phyloP scores from a whole-genome alignment of 768 basidiomycete species.

The Melanogaster broomeanus region DNA sequence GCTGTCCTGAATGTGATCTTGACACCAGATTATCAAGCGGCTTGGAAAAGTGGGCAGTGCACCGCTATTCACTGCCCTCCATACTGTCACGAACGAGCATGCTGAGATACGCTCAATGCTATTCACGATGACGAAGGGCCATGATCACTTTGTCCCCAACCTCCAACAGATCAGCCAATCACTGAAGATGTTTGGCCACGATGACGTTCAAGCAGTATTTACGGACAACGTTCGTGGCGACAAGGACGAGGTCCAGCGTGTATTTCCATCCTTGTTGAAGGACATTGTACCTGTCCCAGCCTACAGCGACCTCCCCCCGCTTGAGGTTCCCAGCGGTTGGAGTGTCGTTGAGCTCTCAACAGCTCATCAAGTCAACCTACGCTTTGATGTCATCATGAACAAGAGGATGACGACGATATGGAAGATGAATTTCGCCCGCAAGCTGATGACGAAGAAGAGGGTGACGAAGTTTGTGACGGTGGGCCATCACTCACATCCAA shows the following conservation, averaged over 20 bases:
- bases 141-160: constrained; percentile 30
- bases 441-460: background rate
- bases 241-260: constrained; percentile 19
- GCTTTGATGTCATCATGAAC: background rate
- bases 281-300: constrained; percentile 24
- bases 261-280: constrained; percentile 20
- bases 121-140: constrained; percentile 34
- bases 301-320: background rate
- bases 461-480: background rate
- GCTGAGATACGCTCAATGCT: constrained; percentile 23
- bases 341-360: background rate
- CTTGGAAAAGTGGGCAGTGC: constrained; percentile 26
- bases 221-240: constrained; percentile 33
- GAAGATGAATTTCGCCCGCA: background rate
- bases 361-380: background rate
- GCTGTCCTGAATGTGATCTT: background rate
- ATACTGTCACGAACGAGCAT: constrained; percentile 30
- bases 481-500: no score
- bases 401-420: background rate
- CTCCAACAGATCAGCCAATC: constrained; percentile 23
- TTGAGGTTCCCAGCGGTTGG: background rate
- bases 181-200: constrained; percentile 30
- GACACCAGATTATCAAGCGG: constrained; percentile 27
- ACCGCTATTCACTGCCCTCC: constrained; percentile 25
- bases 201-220: constrained; percentile 23